These are phyloP conservation scores for Dendrobium officinale DNA, from an alignment of 106 monocot genomes.

Conservation along the genomic window DNA sequence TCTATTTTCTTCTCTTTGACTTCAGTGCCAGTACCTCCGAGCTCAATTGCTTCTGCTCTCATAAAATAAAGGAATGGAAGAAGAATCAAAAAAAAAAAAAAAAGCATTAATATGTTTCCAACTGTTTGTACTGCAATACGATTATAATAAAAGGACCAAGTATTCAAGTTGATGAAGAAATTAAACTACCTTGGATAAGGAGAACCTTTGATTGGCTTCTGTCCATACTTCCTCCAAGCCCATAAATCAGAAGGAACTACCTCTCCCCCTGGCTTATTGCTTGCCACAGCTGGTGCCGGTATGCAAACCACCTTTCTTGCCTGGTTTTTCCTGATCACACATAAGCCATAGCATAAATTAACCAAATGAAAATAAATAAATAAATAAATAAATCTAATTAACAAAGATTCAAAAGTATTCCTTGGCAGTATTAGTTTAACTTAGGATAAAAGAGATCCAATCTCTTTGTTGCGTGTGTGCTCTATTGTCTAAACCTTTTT, in stretches of 20 bases:
- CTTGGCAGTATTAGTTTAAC: background rate
- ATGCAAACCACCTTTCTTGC: constrained; percentile 93
- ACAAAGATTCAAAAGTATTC: background rate
- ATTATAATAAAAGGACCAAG: background rate
- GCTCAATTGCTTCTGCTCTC: no score
- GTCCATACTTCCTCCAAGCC: constrained; percentile 15
- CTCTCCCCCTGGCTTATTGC: constrained; percentile 49
- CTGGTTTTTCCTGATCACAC: constrained; percentile 62
- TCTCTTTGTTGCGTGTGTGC: background rate
- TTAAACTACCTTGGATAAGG: constrained; percentile 10
- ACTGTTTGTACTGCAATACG: background rate
- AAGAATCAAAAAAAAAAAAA: no score
- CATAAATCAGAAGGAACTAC: constrained; percentile 84
- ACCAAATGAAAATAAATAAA: background rate
- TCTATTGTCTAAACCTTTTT: background rate
- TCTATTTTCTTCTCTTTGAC: no score
- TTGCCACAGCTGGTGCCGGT: constrained; percentile 60
- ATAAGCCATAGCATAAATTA: background rate
- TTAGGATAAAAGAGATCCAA: background rate
- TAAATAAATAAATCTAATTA: background rate
- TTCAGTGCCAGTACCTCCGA: no score
- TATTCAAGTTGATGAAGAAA: background rate
- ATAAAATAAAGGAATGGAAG: no score
- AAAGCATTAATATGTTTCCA: background rate
- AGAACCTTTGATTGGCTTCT: constrained; percentile 13